A percentile compares a stretch with the other conserved stretches of the same genome.
Conservation (phyloP, 768 basidiomycete species). For the Kwoniella dejecticola region DNA sequence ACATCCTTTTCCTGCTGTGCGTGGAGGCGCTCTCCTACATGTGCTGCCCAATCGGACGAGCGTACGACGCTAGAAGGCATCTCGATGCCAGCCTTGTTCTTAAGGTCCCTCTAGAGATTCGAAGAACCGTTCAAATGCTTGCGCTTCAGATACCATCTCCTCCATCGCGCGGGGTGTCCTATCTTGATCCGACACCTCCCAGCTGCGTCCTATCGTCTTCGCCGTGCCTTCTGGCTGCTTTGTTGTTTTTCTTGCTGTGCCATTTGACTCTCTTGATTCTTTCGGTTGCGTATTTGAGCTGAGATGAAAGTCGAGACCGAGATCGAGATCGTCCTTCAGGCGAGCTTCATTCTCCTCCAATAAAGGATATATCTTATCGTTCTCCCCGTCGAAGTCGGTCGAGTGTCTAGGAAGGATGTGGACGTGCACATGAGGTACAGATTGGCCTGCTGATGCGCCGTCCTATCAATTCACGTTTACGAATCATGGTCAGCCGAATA, state of each 20-base stretch:
- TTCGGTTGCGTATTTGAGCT: constrained; percentile 37
- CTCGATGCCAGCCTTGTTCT: too few species aligned
- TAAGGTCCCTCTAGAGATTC: neutral
- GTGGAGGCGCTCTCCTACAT: too few species aligned
- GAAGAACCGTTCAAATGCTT: constrained; percentile 68
- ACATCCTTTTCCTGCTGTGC: too few species aligned
- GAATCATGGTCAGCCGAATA: too few species aligned
- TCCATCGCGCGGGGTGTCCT: constrained; percentile 65
- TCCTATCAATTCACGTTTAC: constrained; percentile 65
- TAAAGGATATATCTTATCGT: constrained; percentile 64
- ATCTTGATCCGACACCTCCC: constrained; percentile 61
- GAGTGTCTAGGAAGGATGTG: constrained; percentile 83
- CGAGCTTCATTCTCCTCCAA: constrained; percentile 62
- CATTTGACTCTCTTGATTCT: neutral
- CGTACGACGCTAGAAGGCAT: too few species aligned
- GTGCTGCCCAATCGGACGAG: too few species aligned
- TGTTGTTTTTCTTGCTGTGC: neutral
- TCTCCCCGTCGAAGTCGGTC: constrained; percentile 57
- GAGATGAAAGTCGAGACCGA: too few species aligned
- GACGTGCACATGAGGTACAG: constrained; percentile 93
- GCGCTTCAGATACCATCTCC: constrained; percentile 81
- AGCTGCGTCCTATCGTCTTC: neutral
- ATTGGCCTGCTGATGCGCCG: constrained; percentile 80
- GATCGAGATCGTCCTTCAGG: constrained; percentile 48
- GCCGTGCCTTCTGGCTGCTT: neutral